A percentile compares a stretch with the other conserved stretches of the same genome.
Evolutionary conservation across 2,329 filamentous ascomycete species (phyloP).

Genomic region (Xylariales sp.): DNA sequence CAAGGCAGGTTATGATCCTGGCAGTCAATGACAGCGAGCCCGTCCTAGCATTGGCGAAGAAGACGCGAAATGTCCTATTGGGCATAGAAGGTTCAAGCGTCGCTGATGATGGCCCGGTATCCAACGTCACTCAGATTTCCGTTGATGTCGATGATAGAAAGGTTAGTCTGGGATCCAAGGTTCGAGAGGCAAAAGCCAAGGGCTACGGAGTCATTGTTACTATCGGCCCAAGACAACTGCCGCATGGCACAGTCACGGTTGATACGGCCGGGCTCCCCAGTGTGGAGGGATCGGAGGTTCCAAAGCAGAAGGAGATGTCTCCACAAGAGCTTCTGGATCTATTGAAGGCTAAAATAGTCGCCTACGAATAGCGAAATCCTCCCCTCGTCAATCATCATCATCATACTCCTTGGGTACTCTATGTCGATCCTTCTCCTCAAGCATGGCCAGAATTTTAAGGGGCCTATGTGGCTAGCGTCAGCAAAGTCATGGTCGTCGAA

Average conservation of each 20-base stretch:
- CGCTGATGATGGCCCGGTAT: slow-evolving; percentile 34
- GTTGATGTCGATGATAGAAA: slow-evolving; percentile 67
- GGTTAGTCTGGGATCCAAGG: slow-evolving; percentile 62
- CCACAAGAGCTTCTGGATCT: slow-evolving; percentile 40
- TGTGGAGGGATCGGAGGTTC: slow-evolving; percentile 5
- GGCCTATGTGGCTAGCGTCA: slow-evolving; percentile 18
- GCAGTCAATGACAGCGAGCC: slow-evolving; percentile 61
- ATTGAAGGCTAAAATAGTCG: slow-evolving; percentile 41
- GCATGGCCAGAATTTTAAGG: slow-evolving; percentile 21
- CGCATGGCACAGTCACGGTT: slow-evolving; percentile 50
- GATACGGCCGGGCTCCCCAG: slow-evolving; percentile 32
- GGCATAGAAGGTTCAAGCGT: slow-evolving; percentile 31
- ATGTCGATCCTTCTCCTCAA: slow-evolving; percentile 21
- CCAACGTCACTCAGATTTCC: slow-evolving; percentile 55
- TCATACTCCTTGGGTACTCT: slow-evolving; percentile 10
- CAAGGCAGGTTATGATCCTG: slow-evolving; percentile 69
- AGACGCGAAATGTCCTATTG: slow-evolving; percentile 44
- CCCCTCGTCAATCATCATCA: not conserved
- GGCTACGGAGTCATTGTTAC: slow-evolving; percentile 72
- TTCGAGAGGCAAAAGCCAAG: slow-evolving; percentile 64
- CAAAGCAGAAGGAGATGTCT: slow-evolving; percentile 35
- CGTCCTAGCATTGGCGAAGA: slow-evolving; percentile 45
- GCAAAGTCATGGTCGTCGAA: too few species aligned
- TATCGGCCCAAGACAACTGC: slow-evolving; percentile 62
- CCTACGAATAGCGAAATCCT: slow-evolving; percentile 37